Base-by-base conservation (phyloP, 192 early-diverging fungal species). In the Podila clonocystis region DNA sequence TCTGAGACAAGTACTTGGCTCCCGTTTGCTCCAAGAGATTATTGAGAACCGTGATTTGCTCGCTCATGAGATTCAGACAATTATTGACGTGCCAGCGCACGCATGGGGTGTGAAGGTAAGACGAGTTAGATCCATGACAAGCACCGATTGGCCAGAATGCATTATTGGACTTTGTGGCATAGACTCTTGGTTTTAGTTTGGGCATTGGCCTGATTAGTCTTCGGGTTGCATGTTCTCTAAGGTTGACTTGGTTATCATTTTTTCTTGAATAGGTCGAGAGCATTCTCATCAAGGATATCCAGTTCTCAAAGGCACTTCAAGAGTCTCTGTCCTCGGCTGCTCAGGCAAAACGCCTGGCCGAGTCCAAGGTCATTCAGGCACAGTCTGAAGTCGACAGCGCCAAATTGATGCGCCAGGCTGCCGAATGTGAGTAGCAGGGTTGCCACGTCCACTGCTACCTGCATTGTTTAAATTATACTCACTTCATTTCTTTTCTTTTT, bases 231-330 rank as follows among this genome's bases (percentile, higher is more conserved):
- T 24, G 17, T 41, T 22, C 7, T 63, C 62, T 22, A 26, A 20
- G 3, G 22, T 4, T 28, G 22, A 12, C n/a, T n/a, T 71, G 66
- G 58, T 36, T 17, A 45, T 17, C 41, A 9, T 45, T 15, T 45
- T 12, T 2, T 2, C 15, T 45, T 15, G 15, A 45, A 45, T 45
- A 45, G 41, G 82, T 93, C 28, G 91, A 92, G 68, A 87, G 89
- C n/a, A 96, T 97, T 31, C 77, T 97, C 50, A 94, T 98, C 82
- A 96, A 97, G 78, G 96, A 98, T 67, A 83, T 98, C 33, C 70
- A 80, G 58, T 91, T 98, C 82, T 86, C 89, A 19, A 73, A 68
- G 12, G 92, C 95, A 67, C 77, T 97, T 22, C 95, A 96, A 65
- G 89, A 92, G 62, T 95, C 93, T 1, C 85, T 97, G 58, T 91